These are phyloP conservation scores for Candida chilensis DNA, from an alignment of 805 yeast species.

Conservation along the genomic window DNA sequence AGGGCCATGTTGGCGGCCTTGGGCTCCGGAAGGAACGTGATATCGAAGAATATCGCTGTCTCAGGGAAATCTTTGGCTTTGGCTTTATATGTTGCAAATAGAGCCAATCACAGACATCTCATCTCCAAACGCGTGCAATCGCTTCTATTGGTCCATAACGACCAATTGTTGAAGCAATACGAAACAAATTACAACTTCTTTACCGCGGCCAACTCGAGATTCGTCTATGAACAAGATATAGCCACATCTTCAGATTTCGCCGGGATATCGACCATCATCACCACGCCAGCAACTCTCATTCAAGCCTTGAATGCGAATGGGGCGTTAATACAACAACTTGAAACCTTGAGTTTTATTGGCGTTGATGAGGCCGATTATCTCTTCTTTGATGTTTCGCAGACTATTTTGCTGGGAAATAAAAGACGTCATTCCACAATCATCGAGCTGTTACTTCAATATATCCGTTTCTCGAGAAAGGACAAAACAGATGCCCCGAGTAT, in stretches of 20 bases:
- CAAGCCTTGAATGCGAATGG: not conserved
- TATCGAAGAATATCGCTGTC: not conserved
- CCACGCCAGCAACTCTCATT: not conserved
- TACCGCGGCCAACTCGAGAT: not conserved
- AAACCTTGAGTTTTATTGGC: not conserved
- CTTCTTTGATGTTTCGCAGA: not conserved
- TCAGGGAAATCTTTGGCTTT: slow-evolving; percentile 1
- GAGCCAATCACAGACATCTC: not conserved
- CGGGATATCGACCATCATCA: not conserved
- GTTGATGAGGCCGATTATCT: not conserved
- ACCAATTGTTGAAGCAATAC: not conserved
- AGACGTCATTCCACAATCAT: not conserved
- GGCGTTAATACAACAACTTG: not conserved
- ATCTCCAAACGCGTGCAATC: not conserved
- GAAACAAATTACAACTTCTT: not conserved
- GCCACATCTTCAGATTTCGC: too few species aligned
- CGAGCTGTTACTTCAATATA: not conserved
- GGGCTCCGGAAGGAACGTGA: not conserved
- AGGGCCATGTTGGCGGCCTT: not conserved
- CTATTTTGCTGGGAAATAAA: not conserved
- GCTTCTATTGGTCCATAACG: not conserved
- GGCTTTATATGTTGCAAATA: not conserved
- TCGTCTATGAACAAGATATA: not conserved
- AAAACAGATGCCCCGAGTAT: too few species aligned
- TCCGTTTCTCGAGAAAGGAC: too few species aligned